Percentiles rank a stretch among this genome's conserved stretches.
These are phyloP conservation scores for Teratosphaeria zuluensis DNA, from an alignment of 2,329 filamentous ascomycete genomes.

Conservation along the genomic window DNA sequence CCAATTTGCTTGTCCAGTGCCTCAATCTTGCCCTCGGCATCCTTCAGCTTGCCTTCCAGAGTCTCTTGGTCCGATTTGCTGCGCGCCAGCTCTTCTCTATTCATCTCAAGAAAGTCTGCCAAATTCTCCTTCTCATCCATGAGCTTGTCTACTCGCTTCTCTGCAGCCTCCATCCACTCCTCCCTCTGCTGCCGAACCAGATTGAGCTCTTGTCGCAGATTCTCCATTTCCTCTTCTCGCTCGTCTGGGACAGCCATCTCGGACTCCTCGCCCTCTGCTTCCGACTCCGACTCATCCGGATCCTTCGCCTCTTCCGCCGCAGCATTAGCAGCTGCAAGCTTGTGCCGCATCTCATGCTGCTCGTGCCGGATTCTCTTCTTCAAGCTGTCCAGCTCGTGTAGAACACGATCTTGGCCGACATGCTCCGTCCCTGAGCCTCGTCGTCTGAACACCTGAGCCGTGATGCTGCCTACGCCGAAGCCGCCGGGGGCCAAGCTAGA, in stretches of 20 bases:
- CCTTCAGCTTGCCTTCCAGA: constrained; percentile 4
- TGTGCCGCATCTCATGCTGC: constrained; percentile 3
- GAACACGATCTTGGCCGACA: constrained; percentile 10
- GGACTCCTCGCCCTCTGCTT: constrained; percentile 10
- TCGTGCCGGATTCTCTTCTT: constrained; percentile 12
- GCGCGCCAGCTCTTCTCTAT: constrained; percentile 10
- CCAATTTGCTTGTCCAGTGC: constrained; percentile 7
- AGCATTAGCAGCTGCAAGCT: background rate
- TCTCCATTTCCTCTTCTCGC: constrained; percentile 23
- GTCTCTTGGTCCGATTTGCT: constrained; percentile 4
- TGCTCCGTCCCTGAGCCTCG: constrained; percentile 3
- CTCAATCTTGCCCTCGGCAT: constrained; percentile 9
- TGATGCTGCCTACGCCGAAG: constrained; percentile 6
- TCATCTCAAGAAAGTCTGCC: constrained; percentile 8
- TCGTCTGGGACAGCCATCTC: constrained; percentile 13
- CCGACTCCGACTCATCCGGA: constrained; percentile 12
- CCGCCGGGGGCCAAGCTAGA: background rate
- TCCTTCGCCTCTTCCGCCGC: constrained; percentile 12
- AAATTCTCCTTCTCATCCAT: constrained; percentile 23
- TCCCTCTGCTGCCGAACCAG: constrained; percentile 17
- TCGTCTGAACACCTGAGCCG: constrained; percentile 14
- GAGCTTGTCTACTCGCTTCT: constrained; percentile 23
- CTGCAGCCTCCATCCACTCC: constrained; percentile 25
- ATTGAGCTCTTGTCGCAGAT: constrained; percentile 16
- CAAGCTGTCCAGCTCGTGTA: constrained; percentile 14